These are phyloP conservation scores for Russula ochroleuca DNA, from an alignment of 768 basidiomycete species.

Conservation along the genomic window DNA sequence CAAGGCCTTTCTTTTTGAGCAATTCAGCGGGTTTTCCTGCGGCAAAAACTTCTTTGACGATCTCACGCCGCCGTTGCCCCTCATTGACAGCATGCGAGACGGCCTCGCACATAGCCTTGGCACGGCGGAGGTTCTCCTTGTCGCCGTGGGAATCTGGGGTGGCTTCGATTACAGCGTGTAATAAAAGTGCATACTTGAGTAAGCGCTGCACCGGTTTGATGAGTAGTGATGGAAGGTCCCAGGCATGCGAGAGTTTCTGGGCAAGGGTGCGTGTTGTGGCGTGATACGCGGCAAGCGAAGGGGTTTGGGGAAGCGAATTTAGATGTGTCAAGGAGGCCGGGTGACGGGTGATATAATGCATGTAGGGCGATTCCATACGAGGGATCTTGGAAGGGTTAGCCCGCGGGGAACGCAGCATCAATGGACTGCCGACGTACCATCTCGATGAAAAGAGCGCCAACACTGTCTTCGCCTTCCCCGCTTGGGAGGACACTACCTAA, in stretches of 20 bases:
- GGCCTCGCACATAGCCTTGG: constrained; percentile 60
- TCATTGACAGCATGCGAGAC: constrained; percentile 78
- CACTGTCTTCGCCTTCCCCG: constrained; percentile 61
- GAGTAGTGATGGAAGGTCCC: constrained; percentile 89
- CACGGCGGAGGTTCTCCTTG: constrained; percentile 51
- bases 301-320: constrained; percentile 45
- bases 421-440: constrained; percentile 44
- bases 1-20: constrained; percentile 38
- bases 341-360: constrained; percentile 77
- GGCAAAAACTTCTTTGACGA: constrained; percentile 68
- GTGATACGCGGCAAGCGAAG: constrained; percentile 62
- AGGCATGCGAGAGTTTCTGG: constrained; percentile 73
- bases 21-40: constrained; percentile 27
- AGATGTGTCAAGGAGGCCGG: constrained; percentile 70
- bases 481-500: constrained; percentile 59
- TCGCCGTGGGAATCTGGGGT: constrained; percentile 68
- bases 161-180: constrained; percentile 69
- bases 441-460: constrained; percentile 67
- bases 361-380: constrained; percentile 66
- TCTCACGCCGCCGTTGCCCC: constrained; percentile 67
- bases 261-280: constrained; percentile 61
- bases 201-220: constrained; percentile 98
- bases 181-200: constrained; percentile 88
- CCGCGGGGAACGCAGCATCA: constrained; percentile 1
- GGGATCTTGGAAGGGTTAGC: constrained; percentile 48